Conservation (phyloP, 139 green algal species). For the Tetradesmus lagerheimii region DNA sequence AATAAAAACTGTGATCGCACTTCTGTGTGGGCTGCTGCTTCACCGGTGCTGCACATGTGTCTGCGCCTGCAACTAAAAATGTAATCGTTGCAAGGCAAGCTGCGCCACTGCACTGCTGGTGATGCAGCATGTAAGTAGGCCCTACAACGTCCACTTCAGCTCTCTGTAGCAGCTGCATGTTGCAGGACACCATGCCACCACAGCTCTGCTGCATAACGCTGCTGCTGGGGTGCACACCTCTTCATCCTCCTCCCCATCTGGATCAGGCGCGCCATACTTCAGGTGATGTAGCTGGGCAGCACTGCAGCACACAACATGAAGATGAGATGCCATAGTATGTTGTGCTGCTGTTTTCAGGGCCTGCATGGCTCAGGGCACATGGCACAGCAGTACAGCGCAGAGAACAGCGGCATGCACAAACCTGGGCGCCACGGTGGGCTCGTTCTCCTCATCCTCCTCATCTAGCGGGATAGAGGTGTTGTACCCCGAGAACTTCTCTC, state of each 20-base stretch:
- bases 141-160: neutral
- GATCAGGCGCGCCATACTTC: conserved; percentile 30
- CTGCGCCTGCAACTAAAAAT: neutral
- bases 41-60: neutral
- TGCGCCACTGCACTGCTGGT: neutral
- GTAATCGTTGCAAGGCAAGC: neutral
- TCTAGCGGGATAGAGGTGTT: conserved; percentile 58
- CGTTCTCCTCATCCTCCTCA: conserved; percentile 64
- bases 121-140: neutral
- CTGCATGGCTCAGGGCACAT: neutral
- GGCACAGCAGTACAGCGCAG: neutral
- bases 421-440: conserved; percentile 44
- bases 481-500: conserved; percentile 56
- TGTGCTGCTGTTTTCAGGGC: neutral
- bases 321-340: neutral
- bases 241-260: conserved; percentile 43
- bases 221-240: conserved; percentile 18
- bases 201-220: neutral
- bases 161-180: neutral
- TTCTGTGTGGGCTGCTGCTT: neutral
- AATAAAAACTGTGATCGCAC: neutral
- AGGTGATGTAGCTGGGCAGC: conserved; percentile 25
- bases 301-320: neutral
- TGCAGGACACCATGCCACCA: neutral
- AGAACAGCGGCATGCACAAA: neutral